Evolutionary conservation across 257 asterid species (phyloP).

Genomic region (Nicotiana attenuata): DNA sequence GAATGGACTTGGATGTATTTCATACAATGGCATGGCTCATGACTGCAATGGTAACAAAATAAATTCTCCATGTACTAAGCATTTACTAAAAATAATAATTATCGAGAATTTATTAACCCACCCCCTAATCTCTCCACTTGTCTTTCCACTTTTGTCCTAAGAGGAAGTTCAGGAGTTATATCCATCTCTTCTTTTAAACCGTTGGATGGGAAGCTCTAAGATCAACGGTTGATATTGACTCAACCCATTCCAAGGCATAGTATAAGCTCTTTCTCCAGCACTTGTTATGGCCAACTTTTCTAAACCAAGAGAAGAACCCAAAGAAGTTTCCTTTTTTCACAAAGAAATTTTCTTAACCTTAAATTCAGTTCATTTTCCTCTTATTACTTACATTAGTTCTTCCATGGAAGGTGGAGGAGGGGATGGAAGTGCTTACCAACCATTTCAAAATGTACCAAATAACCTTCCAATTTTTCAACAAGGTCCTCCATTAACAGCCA

Average conservation of each 20-base stretch:
- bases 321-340: slow-evolving; percentile 6
- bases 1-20: not conserved
- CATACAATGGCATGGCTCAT: not conserved
- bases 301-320: not conserved
- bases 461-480: slow-evolving; percentile 17
- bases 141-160: slow-evolving; percentile 22
- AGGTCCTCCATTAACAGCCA: slow-evolving; percentile 25
- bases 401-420: slow-evolving; percentile 40
- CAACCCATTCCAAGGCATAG: slow-evolving; percentile 24
- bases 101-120: slow-evolving; percentile 19
- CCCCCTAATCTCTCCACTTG: slow-evolving; percentile 32
- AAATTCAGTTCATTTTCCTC: slow-evolving; percentile 10
- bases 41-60: not conserved
- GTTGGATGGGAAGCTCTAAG: slow-evolving; percentile 27
- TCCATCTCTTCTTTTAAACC: slow-evolving; percentile 25
- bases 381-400: not conserved
- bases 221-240: slow-evolving; percentile 39
- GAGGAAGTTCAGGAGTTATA: slow-evolving; percentile 28
- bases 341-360: slow-evolving; percentile 20
- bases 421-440: not conserved
- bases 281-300: not conserved
- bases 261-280: slow-evolving; percentile 19
- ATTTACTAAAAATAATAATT: not conserved
- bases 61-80: not conserved
- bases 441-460: slow-evolving; percentile 12